Evolutionary conservation across 257 asterid species (phyloP).

Genomic region (Rhazya stricta): DNA sequence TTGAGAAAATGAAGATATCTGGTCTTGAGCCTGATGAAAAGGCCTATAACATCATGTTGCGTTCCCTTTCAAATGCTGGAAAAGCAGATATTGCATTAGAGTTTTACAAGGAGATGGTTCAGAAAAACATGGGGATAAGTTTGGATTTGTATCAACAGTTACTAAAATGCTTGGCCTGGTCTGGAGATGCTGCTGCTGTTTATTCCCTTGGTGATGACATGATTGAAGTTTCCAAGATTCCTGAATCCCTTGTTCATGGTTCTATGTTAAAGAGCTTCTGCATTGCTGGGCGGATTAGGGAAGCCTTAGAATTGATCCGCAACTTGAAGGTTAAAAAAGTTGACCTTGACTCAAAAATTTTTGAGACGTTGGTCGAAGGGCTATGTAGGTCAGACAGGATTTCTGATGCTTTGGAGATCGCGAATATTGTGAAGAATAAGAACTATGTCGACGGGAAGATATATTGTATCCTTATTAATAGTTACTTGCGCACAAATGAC

Average conservation of each 20-base stretch:
- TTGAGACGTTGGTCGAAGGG: slow-evolving; percentile 64
- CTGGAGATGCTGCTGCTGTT: slow-evolving; percentile 45
- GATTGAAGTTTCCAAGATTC: slow-evolving; percentile 39
- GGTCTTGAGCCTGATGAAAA: slow-evolving; percentile 53
- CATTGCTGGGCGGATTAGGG: slow-evolving; percentile 57
- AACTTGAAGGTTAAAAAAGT: slow-evolving; percentile 49
- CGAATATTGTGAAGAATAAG: slow-evolving; percentile 66
- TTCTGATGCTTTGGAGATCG: slow-evolving; percentile 69
- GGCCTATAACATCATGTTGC: slow-evolving; percentile 49
- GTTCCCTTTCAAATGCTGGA: slow-evolving; percentile 47
- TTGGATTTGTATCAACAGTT: slow-evolving; percentile 34
- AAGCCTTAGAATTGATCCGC: slow-evolving; percentile 71
- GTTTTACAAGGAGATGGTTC: slow-evolving; percentile 68
- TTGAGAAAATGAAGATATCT: slow-evolving; percentile 67
- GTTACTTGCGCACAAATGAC: slow-evolving; percentile 54
- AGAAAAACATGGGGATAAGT: slow-evolving; percentile 42
- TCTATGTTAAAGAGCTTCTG: slow-evolving; percentile 66
- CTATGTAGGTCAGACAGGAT: slow-evolving; percentile 62
- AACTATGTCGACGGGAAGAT: slow-evolving; percentile 34
- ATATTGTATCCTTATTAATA: slow-evolving; percentile 42
- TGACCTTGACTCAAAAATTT: slow-evolving; percentile 37
- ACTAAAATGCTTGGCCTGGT: slow-evolving; percentile 57
- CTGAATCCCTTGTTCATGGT: slow-evolving; percentile 38
- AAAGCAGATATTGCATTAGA: slow-evolving; percentile 64
- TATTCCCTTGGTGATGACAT: slow-evolving; percentile 48